Base-by-base conservation (phyloP, 1,284 basidiomycete species). In the Golubevia pallescens region DNA sequence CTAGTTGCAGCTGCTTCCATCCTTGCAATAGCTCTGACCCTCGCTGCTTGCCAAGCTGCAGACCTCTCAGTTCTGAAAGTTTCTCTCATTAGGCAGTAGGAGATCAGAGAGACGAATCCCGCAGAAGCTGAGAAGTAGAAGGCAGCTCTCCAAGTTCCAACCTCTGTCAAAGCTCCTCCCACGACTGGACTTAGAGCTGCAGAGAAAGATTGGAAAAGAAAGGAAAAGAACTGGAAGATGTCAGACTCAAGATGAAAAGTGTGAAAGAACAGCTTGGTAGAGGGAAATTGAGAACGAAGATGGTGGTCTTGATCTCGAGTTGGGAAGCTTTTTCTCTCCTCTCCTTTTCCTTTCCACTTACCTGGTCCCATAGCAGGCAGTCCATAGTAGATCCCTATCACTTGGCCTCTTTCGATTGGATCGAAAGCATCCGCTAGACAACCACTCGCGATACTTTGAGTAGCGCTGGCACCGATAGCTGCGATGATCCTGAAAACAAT, bases 71-170 rank as follows among this genome's bases (percentile, higher is more conserved):
- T 38, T 4, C 66, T 38, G 59, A 67, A 67, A 1, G 67, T 69
- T 20, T 69, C 67, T 21, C 51, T 21, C 48, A 58, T 63, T 38
- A 61, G 57, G 58, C 48, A 3, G 34, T 48, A 69, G 4, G 20
- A 7, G 13, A 68, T 3, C 21, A 67, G 62, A 24, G 58, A 65
- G 32, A 62, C 42, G 1, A 21, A 60, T 55, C 67, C 68, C 19
- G 51, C n/a, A 2, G 60, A 62, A 1, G 60, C 60, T n/a, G 70
- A 32, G 48, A 69, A 69, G 52, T 66, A 71, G 54, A 71, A 71
- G 1, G 60, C 58, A 6, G 58, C 51, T 56, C 67, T 56, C 68
- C 68, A 70, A 38, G 34, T 38, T 38, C 34, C 34, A 38, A 10
- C 34, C 10, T 38, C 34, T 14, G 60, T 59, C 53, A 71, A 34